A percentile compares a stretch with the other conserved stretches of the same genome.
phyloP scores from a whole-genome alignment of 1,139 yeast species.

The Ogataea hybrid region DNA sequence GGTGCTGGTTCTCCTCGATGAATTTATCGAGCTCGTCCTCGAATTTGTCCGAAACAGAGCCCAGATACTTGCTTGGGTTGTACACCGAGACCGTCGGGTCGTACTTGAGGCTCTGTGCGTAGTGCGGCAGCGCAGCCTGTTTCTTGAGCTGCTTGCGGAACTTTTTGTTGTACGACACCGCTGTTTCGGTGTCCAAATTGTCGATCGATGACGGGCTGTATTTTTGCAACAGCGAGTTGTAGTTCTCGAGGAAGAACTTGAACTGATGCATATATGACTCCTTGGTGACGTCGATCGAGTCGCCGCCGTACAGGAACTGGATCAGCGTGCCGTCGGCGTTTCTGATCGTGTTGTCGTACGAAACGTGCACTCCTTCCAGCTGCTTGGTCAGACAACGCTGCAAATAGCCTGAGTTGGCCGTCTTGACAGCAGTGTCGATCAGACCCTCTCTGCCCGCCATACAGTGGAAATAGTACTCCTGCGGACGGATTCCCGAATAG shows the following conservation, averaged over 20 bases:
- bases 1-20: conserved; percentile 49
- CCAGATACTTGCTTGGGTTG: conserved; percentile 87
- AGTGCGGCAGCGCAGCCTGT: conserved; percentile 61
- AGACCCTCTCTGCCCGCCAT: conserved; percentile 99
- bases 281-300: conserved; percentile 89
- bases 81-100: conserved; percentile 87
- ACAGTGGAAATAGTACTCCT: conserved; percentile 99
- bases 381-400: conserved; percentile 99
- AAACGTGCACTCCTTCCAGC: conserved; percentile 93
- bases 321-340: conserved; percentile 93
- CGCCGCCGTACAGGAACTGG: conserved; percentile 98
- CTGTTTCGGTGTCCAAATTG: conserved; percentile 78
- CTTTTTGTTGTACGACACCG: conserved; percentile 78
- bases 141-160: conserved; percentile 72
- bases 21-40: conserved; percentile 75
- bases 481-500: conserved; percentile 98
- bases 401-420: conserved; percentile 97
- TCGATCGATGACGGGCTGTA: conserved; percentile 84
- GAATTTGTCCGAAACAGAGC: conserved; percentile 90
- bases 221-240: conserved; percentile 79
- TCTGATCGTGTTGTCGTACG: conserved; percentile 93
- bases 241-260: conserved; percentile 89
- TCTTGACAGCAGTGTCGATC: conserved; percentile 98
- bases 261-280: conserved; percentile 94
- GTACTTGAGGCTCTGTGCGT: conserved; percentile 58